Percentiles rank a stretch among this genome's conserved stretches.
Evolutionary conservation across 2,329 filamentous ascomycete species (phyloP).

Genomic region (Trichoderma brevicompactum): DNA sequence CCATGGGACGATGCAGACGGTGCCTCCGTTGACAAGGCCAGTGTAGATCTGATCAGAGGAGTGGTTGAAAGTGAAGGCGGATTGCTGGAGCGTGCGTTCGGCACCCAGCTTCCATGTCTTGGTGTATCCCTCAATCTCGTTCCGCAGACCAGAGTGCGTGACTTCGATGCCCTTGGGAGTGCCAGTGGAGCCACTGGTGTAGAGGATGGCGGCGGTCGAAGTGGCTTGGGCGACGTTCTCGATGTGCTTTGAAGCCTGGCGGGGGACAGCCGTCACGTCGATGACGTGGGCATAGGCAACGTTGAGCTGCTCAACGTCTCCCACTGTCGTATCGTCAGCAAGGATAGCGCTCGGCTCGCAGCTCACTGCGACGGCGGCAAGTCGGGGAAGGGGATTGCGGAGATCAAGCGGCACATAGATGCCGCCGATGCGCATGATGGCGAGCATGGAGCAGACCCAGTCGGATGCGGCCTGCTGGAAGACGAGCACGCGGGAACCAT

Average conservation of each 20-base stretch:
- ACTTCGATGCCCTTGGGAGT: constrained; percentile 48
- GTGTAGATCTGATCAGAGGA: constrained; percentile 43
- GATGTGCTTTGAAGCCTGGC: background rate
- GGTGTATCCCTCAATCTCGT: constrained; percentile 35
- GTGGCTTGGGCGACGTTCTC: background rate
- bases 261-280: background rate
- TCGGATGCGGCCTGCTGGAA: constrained; percentile 45
- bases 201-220: constrained; percentile 39
- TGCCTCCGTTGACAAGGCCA: constrained; percentile 43
- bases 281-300: constrained; percentile 16
- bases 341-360: constrained; percentile 36
- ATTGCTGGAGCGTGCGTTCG: constrained; percentile 44
- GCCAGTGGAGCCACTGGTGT: constrained; percentile 39
- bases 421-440: constrained; percentile 45
- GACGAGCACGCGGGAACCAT: constrained; percentile 42
- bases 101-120: constrained; percentile 31
- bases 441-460: constrained; percentile 46
- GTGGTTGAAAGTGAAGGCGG: constrained; percentile 46
- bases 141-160: constrained; percentile 36
- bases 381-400: constrained; percentile 37
- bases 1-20: constrained; percentile 40
- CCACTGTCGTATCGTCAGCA: constrained; percentile 26
- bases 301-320: background rate
- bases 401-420: constrained; percentile 49
- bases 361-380: constrained; percentile 39